These are phyloP conservation scores for Umbelopsis isabellina DNA, from an alignment of 192 early-diverging fungal genomes.

Conservation along the genomic window DNA sequence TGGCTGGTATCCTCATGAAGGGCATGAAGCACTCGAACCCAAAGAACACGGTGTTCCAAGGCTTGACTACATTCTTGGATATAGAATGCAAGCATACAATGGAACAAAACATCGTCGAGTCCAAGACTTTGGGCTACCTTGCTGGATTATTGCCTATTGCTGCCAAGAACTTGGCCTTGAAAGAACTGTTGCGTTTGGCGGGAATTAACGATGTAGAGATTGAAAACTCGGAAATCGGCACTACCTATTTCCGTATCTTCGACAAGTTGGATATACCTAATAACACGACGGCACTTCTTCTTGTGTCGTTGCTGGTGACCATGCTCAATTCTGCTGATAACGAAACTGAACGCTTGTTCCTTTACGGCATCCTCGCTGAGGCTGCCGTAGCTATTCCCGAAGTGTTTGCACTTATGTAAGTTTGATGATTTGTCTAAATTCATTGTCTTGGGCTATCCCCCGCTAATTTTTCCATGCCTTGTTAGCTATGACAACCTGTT, in stretches of 20 bases:
- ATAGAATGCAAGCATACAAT: conserved; percentile 62
- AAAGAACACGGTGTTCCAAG: conserved; percentile 71
- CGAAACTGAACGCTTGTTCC: conserved; percentile 71
- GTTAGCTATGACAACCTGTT: conserved; percentile 69
- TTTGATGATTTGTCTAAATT: conserved; percentile 18
- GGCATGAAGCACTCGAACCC: conserved; percentile 80
- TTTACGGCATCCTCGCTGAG: conserved; percentile 80
- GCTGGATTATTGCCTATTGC: conserved; percentile 82
- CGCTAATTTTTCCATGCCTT: not conserved
- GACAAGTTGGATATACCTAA: conserved; percentile 66
- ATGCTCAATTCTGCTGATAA: conserved; percentile 75
- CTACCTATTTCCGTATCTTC: conserved; percentile 66
- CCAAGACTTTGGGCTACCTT: conserved; percentile 73
- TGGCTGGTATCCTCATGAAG: conserved; percentile 79
- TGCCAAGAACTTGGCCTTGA: conserved; percentile 70
- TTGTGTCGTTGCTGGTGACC: conserved; percentile 68
- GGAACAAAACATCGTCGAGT: conserved; percentile 42
- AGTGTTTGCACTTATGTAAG: conserved; percentile 74
- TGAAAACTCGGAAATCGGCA: conserved; percentile 26
- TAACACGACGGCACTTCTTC: conserved; percentile 64
- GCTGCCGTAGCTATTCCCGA: conserved; percentile 72
- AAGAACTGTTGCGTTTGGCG: conserved; percentile 56
- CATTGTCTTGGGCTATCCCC: not conserved
- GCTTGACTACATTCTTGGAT: conserved; percentile 75
- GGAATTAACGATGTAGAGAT: conserved; percentile 52